Base-by-base conservation (phyloP, 2,329 filamentous ascomycete genomes). In the Colletotrichum zoysiae region DNA sequence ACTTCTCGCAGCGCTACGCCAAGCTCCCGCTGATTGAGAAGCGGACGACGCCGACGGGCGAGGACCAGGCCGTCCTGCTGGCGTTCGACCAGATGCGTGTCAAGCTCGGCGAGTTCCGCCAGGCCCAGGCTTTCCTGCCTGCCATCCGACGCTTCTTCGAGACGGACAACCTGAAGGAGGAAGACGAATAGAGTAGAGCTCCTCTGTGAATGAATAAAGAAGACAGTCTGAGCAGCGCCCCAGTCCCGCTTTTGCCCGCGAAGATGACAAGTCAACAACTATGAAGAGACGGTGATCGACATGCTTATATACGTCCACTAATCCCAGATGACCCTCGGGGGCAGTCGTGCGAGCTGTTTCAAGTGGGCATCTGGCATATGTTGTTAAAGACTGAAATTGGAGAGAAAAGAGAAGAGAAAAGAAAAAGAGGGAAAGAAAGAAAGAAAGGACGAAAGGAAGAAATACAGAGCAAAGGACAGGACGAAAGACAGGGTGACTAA, bases 1-100 rank as follows among this genome's bases (percentile, higher is more conserved):
- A 99, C 81, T 99, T 99, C 82, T 95, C 92, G 67, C 96, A 99
- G 84, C 88, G 96, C 9, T 99, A 99, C 81, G 92, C 94, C 77
- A 95, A 95, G 82, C 85, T 90, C 44, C 90, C 88, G 2, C 83
- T 86, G 3, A 80, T 89, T 5, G 84, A 88, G 64, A 76, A 78
- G 42, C 76, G 46, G 56, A 68, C 74, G 73, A 72, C 76, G 65
- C 80, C 81, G 71, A 78, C 81, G 6, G 76, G 78, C 48, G 82
- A 81, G 26, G 85, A 89, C 72, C 87, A 91, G 84, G 89, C 90
- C 50, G 89, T 94, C 20, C 86, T 93, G 70, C 87, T 95, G 67
- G 93, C 91, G 1, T 94, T 94, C 79, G 93, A 96, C 78, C 90
- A 93, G 75, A 95, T 95, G 93, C 84, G 88, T 6, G 89, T 95